Base-by-base conservation (phyloP, 345 rosid species). In the Rhodomyrtus tomentosa region DNA sequence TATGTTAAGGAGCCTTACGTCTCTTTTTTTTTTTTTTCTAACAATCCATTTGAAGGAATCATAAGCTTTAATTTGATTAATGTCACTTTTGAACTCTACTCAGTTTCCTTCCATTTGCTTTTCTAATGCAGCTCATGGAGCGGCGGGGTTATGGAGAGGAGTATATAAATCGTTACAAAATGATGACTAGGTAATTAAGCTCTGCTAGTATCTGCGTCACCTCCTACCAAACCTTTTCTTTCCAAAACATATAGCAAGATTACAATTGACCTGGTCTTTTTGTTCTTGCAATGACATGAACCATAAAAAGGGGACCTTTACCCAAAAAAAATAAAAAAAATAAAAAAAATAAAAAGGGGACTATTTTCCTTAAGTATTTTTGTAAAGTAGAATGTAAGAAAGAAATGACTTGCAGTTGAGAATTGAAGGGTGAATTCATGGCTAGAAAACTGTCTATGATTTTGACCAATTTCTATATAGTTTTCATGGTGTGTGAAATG, bases 71-170 rank as follows among this genome's bases (percentile, higher is more conserved):
- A 32, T 68, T 68, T 68, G 79, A 36, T 68, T 36, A 4, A 22
- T 68, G 29, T 68, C 76, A 68, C 76, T 50, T 51, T 50, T 4
- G 25, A n/a, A 15, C 42, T 68, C 45, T 32, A 10, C 45, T 68
- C 18, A 68, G 79, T 68, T 68, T 36, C 79, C 79, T 68, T 84
- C 81, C 48, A 14, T 62, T 45, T 85, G 24, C 32, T 40, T 55
- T 48, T 82, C 10, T 85, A 15, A 14, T 91, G 85, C 90, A 95
- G 98, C 99, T 95, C 80, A 96, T 96, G 99, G 93, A 91, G 87
- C 93, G 98, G 29, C 93, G 98, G 2, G 98, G 98, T 24, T 96
- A 92, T 85, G 98, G 98, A 38, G 94, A 96, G 82, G 98, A 95
- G 80, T 96, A 93, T 80, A 93, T 94, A 68, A 95, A 90, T 82